Evolutionary conservation across 176 grass and related monocot genomes (phyloP), one percentile per base, ranked within the genome.

Genomic region (Canna indica): DNA sequence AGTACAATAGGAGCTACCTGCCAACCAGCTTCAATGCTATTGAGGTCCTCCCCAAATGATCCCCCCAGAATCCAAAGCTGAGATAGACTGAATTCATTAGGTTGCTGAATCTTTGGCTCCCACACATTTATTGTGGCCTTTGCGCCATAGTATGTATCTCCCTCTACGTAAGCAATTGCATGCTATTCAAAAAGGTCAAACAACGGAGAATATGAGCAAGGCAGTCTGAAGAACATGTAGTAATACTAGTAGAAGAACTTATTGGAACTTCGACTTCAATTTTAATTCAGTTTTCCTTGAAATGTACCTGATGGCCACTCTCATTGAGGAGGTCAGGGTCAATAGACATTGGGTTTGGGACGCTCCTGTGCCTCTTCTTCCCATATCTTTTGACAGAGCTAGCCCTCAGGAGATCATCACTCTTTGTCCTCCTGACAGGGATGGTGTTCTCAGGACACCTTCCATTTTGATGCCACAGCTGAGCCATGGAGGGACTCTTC

Each of bases 61-160:
- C 69, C 69, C 4, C 69, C 69, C 1, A 71, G 44, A 71, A 71
- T 52, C 69, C 69, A 71, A 16, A 71, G 47, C 26, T 71, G 69
- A 34, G 69, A 71, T 12, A 71, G 31, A 35, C 69, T 71, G 69
- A 71, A 71, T 46, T 71, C 69, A 35, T 71, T 68, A 14, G 65
- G 0, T 3, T 71, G 29, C 46, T 71, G 28, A 48, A 71, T 34
- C 25, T 35, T 71, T 53, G 69, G 69, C 28, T 71, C 30, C 69
- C 69, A 71, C 44, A 71, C 69, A 71, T 71, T 71, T n/a, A 71
- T 54, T 45, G 47, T 71, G 16, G 69, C 69, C 27, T 71, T 71
- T 10, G 69, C 46, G 24, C 69, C 69, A 52, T 71, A 53, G 18
- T 71, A 71, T 12, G n/a, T n/a, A 54, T 52, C 69, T 17, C 69